Evolutionary conservation across 1,284 basidiomycete species (phyloP).

Genomic region (Sphagnurus paluster): DNA sequence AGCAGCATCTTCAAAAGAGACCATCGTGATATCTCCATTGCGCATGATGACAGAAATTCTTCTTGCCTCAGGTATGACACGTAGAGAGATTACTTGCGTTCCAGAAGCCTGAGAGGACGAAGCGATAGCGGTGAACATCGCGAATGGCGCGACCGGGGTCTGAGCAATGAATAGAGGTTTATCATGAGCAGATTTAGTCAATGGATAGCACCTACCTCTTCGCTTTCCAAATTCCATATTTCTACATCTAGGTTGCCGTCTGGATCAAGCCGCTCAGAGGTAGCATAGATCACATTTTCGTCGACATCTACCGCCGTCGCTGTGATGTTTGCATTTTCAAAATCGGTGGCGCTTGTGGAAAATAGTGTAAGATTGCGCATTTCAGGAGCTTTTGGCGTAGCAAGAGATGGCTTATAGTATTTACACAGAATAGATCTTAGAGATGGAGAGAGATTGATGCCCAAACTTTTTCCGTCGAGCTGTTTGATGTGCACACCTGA

Average conservation of each 20-base stretch:
- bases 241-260: slow-evolving; percentile 60
- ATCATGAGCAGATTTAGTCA: neutral
- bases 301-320: slow-evolving; percentile 69
- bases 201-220: slow-evolving; percentile 19
- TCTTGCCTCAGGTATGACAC: slow-evolving; percentile 66
- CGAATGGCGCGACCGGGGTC: slow-evolving; percentile 27
- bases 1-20: slow-evolving; percentile 3
- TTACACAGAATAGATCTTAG: slow-evolving; percentile 4
- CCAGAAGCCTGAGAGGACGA: slow-evolving; percentile 26
- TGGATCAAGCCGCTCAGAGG: slow-evolving; percentile 49
- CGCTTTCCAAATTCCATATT: slow-evolving; percentile 50
- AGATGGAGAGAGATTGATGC: neutral
- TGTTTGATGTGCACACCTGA: slow-evolving; percentile 14
- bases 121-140: slow-evolving; percentile 35
- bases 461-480: slow-evolving; percentile 17
- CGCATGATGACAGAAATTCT: slow-evolving; percentile 65
- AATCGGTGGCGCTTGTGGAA: slow-evolving; percentile 28
- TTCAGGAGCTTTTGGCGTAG: slow-evolving; percentile 4
- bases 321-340: slow-evolving; percentile 38
- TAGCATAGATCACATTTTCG: slow-evolving; percentile 58
- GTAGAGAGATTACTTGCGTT: slow-evolving; percentile 59
- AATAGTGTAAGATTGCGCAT: slow-evolving; percentile 47
- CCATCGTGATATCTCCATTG: slow-evolving; percentile 77
- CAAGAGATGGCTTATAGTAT: slow-evolving; percentile 10
- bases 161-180: neutral